Base-by-base conservation (phyloP, 1,284 basidiomycete genomes). In the Boletus hoseneyae region DNA sequence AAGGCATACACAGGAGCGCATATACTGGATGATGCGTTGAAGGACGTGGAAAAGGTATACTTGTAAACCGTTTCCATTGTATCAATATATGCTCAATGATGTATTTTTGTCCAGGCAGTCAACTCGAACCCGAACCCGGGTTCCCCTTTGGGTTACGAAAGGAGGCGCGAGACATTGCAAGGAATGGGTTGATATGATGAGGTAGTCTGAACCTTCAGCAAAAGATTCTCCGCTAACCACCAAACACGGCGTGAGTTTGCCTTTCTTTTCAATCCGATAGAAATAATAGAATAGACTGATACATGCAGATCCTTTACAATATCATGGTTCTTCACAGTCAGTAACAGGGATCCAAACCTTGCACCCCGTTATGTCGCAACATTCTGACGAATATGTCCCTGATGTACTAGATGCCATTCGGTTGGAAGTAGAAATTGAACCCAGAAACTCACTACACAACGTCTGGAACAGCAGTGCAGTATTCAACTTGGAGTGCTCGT, bases 1-100 rank as follows among this genome's bases (percentile, higher is more conserved):
- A 44, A 42, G n/a, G 53, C 51, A 25, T 30, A 34, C 18, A 13
- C 30, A 16, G 38, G 30, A 10, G 13, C 19, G 7, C 16, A 9
- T 13, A 13, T 15, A 9, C 48, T 42, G 55, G 35, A 45, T 3
- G 16, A 38, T 2, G 45, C 51, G 19, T 8, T 57, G 16, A 38
- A 41, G n/a, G 51, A 54, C 4, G 45, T 42, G 0, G 15, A 54
- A 3, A 51, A 55, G 51, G 53, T 55, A 42, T 30, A 27, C 12
- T 15, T 10, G 8, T 9, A 18, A 25, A 25, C 6, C 29, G 0
- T 36, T 15, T 7, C 3, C 13, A 8, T 16, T 19, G 9, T 21
- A 15, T 36, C 21, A 21, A 15, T 11, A 4, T 32, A 23, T 32
- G 4, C 23, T 36, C 19, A 39, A 33, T 18, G 6, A 40, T 16